Percentiles rank a stretch among this genome's conserved stretches.
Evolutionary conservation across 257 asterid species (phyloP).

Genomic region (Nicotiana tomentosiformis): DNA sequence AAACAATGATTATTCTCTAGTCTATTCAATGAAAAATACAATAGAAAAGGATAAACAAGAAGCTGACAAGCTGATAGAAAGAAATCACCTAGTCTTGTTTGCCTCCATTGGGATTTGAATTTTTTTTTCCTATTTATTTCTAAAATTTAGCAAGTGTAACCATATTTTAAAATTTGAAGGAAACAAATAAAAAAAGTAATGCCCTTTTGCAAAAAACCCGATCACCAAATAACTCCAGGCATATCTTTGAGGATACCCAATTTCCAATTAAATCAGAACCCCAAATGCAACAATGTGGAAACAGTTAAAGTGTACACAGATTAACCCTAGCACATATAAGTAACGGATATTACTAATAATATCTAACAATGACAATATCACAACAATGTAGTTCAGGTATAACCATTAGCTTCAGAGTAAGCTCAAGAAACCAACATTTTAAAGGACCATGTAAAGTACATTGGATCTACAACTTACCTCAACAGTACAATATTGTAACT

Average conservation of each 20-base stretch:
- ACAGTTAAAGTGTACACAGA: not conserved
- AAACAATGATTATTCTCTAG: not conserved
- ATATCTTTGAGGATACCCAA: not conserved
- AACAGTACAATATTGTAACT: not conserved
- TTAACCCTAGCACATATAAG: not conserved
- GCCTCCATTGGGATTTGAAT: not conserved
- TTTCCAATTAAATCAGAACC: not conserved
- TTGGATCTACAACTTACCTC: conserved; percentile 20
- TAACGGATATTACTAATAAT: not conserved
- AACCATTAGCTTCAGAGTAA: not conserved
- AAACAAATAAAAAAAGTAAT: not conserved
- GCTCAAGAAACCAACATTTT: not conserved
- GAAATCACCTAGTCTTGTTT: too few relatives aligned
- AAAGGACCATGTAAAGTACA: not conserved
- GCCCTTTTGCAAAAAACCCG: not conserved
- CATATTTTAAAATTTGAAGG: not conserved
- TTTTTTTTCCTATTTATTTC: not conserved
- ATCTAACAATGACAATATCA: not conserved
- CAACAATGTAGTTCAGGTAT: not conserved
- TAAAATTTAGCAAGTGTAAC: not conserved
- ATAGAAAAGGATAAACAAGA: not conserved
- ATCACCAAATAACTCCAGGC: not conserved
- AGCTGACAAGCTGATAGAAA: too few relatives aligned
- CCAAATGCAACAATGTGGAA: not conserved
- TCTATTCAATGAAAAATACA: not conserved